A percentile compares a stretch with the other conserved stretches of the same genome.
These are phyloP conservation scores for Myxozyma mucilagina DNA, from an alignment of 805 yeast genomes.

Conservation along the genomic window DNA sequence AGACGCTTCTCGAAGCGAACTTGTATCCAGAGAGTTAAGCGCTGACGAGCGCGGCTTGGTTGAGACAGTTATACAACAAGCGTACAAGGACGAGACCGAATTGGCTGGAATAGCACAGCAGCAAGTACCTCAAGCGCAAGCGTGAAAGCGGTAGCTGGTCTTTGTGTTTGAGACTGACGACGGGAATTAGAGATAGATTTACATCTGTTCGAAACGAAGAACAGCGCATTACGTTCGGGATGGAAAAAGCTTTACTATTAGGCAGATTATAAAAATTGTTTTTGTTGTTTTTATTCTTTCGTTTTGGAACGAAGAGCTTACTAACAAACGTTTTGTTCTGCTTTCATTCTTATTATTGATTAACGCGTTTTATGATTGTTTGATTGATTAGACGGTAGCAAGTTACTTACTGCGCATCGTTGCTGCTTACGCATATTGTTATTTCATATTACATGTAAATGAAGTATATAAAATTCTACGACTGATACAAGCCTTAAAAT, in stretches of 20 bases:
- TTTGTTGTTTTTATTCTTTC: neutral
- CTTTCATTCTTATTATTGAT: too few species aligned
- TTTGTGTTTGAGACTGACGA: neutral
- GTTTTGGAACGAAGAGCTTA: neutral
- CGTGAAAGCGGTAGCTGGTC: neutral
- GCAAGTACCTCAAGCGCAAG: slow-evolving; percentile 2
- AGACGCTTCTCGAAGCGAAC: slow-evolving; percentile 13
- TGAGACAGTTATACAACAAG: slow-evolving; percentile 23
- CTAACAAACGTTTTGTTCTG: too few species aligned
- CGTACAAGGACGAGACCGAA: slow-evolving; percentile 23
- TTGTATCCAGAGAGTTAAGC: slow-evolving; percentile 14
- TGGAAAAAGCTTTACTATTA: neutral
- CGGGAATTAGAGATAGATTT: neutral
- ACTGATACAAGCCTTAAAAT: neutral
- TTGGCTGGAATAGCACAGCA: slow-evolving; percentile 4
- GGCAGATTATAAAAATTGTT: neutral
- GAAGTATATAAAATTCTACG: neutral
- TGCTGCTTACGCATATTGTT: neutral
- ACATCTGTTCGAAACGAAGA: neutral
- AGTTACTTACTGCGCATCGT: neutral
- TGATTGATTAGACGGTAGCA: neutral
- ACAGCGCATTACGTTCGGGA: neutral
- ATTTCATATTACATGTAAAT: neutral
- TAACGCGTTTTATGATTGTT: too few species aligned
- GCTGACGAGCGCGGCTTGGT: slow-evolving; percentile 14